Conservation (phyloP, 768 basidiomycete species). For the Mycena albidolilacea region DNA sequence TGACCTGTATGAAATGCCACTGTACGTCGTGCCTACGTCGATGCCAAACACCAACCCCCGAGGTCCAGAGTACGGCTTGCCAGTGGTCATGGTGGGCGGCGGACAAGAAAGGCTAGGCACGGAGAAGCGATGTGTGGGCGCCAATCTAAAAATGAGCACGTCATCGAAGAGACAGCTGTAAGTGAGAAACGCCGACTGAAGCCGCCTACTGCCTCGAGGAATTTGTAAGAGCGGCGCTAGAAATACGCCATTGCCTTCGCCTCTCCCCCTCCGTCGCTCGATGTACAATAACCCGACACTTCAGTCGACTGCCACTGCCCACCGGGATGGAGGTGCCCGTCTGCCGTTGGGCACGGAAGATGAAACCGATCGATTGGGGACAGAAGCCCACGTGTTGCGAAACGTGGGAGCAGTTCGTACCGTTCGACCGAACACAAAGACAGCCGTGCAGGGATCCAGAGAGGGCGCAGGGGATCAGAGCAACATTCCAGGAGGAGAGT, state of each 20-base stretch:
- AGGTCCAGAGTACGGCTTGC: constrained; percentile 58
- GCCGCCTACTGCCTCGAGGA: neutral
- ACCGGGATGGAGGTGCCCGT: neutral
- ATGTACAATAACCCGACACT: neutral
- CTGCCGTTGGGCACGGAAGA: neutral
- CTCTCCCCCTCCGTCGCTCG: neutral
- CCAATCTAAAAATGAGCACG: constrained; percentile 10
- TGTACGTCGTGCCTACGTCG: constrained; percentile 68
- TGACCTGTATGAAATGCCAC: constrained; percentile 47
- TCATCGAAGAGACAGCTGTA: neutral
- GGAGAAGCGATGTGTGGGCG: constrained; percentile 9
- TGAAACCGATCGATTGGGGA: neutral
- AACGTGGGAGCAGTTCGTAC: neutral
- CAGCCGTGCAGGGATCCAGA: neutral
- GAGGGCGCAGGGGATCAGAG: neutral
- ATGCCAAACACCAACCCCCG: constrained; percentile 65
- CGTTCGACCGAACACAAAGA: neutral
- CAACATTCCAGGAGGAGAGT: neutral
- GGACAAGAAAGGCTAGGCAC: neutral
- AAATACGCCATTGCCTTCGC: neutral
- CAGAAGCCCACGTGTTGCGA: constrained; percentile 1
- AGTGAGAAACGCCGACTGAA: neutral
- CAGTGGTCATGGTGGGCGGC: constrained; percentile 24
- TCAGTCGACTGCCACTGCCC: too few relatives aligned
- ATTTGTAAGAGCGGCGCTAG: neutral